phyloP scores from a whole-genome alignment of 2,329 filamentous ascomycete species.

The Ascochyta fabae region DNA sequence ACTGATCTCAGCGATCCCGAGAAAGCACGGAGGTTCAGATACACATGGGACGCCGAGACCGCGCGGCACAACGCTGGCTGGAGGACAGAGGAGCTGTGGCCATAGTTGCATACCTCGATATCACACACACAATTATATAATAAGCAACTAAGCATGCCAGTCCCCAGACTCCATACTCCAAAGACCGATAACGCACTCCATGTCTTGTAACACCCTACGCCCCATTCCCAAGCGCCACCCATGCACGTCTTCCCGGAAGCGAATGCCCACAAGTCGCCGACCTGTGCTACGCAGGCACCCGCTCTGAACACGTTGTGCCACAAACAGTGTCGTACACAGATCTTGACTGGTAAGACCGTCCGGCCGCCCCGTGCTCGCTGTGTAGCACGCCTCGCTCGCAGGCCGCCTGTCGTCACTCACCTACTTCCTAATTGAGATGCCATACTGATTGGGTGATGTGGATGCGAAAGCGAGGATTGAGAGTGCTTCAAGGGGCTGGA shows the following conservation, averaged over 20 bases:
- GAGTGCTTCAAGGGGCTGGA: background rate
- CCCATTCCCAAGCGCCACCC: background rate
- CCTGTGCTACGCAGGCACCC: constrained; percentile 8
- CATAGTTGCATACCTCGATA: constrained; percentile 22
- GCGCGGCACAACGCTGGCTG: constrained; percentile 58
- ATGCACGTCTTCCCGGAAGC: constrained; percentile 6
- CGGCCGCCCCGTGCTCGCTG: constrained; percentile 7
- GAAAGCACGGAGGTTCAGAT: constrained; percentile 69
- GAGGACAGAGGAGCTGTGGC: constrained; percentile 57
- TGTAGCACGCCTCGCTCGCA: background rate
- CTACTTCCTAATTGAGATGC: constrained; percentile 3
- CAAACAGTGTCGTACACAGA: constrained; percentile 18
- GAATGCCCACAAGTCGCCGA: constrained; percentile 10
- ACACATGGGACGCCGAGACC: constrained; percentile 62
- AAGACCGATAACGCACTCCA: background rate
- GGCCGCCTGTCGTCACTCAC: constrained; percentile 1
- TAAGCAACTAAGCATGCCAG: no score
- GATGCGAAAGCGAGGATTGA: background rate
- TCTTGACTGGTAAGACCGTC: constrained; percentile 17
- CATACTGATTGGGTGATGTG: background rate
- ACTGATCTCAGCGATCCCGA: constrained; percentile 73
- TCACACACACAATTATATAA: no score
- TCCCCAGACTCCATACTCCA: background rate
- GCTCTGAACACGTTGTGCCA: constrained; percentile 7
- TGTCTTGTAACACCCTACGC: background rate